A percentile compares a stretch with the other conserved stretches of the same genome.
Evolutionary conservation across 306 rosid species (phyloP).

Genomic region (Lathyrus sativus): DNA sequence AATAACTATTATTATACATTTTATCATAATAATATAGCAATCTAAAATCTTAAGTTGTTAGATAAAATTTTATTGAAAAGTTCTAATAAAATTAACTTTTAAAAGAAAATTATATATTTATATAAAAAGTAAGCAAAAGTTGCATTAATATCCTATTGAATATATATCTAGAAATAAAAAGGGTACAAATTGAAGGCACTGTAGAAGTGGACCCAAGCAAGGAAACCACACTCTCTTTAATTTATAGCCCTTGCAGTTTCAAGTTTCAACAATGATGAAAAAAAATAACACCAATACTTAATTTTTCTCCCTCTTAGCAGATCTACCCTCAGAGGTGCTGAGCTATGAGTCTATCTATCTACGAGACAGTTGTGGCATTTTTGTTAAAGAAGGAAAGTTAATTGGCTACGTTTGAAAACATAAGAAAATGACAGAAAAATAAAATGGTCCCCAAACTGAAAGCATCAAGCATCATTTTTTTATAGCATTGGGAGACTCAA

Average conservation of each 20-base stretch:
- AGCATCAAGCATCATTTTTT: background rate
- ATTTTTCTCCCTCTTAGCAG: background rate
- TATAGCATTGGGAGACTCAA: conserved; percentile 6
- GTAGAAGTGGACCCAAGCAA: conserved; percentile 31
- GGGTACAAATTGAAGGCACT: conserved; percentile 34
- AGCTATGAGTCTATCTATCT: background rate
- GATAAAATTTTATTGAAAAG: no score
- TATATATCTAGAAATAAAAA: background rate
- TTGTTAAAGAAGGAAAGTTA: background rate
- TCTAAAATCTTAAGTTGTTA: no score
- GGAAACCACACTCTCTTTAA: conserved; percentile 1
- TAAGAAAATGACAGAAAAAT: conserved; percentile 15
- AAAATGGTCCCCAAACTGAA: conserved; percentile 10
- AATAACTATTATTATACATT: no score
- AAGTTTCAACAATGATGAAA: conserved; percentile 44
- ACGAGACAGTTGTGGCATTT: background rate
- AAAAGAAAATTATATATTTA: no score
- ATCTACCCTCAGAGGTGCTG: background rate
- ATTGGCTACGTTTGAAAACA: conserved; percentile 13
- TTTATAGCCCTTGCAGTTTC: conserved; percentile 37
- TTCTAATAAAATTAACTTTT: no score
- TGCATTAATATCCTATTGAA: background rate
- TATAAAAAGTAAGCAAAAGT: no score
- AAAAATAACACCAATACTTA: background rate
- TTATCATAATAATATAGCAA: no score